Evolutionary conservation across 2,329 filamentous ascomycete species (phyloP).

Genomic region (Penicillium freii): DNA sequence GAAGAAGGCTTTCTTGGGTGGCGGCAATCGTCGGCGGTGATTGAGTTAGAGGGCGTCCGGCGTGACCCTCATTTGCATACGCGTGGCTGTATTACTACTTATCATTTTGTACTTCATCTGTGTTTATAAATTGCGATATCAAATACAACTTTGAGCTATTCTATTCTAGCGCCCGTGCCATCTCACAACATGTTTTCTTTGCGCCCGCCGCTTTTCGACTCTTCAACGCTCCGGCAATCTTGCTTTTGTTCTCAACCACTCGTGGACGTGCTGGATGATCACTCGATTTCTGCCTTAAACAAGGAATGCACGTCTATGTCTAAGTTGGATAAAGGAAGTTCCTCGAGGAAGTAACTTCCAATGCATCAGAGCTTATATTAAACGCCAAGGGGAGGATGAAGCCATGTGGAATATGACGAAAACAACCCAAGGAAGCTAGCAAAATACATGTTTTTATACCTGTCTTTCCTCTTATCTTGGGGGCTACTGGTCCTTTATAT

Average conservation of each 20-base stretch:
- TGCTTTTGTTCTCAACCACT: not conserved
- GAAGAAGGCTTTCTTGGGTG: slow-evolving; percentile 47
- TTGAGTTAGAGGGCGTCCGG: slow-evolving; percentile 13
- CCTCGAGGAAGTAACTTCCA: not conserved
- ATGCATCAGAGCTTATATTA: not conserved
- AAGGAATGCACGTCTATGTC: not conserved
- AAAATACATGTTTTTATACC: too few species aligned
- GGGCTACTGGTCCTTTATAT: too few species aligned
- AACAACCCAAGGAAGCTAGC: too few species aligned
- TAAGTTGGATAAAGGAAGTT: not conserved
- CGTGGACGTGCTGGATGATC: not conserved
- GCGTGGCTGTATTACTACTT: slow-evolving; percentile 13
- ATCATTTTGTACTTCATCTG: slow-evolving; percentile 11
- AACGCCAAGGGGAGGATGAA: not conserved
- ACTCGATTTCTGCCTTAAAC: not conserved
- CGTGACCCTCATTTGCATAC: slow-evolving; percentile 10
- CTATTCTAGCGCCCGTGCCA: not conserved
- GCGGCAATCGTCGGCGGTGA: slow-evolving; percentile 21
- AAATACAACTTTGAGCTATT: slow-evolving; percentile 9
- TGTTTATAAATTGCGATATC: slow-evolving; percentile 12
- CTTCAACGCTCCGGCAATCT: not conserved
- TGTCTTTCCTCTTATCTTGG: too few species aligned
- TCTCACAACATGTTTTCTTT: not conserved
- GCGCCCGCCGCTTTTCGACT: not conserved
- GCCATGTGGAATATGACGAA: too few species aligned